These are phyloP conservation scores for Metarhizium sp. DNA, from an alignment of 2,329 filamentous ascomycete genomes.

Conservation along the genomic window DNA sequence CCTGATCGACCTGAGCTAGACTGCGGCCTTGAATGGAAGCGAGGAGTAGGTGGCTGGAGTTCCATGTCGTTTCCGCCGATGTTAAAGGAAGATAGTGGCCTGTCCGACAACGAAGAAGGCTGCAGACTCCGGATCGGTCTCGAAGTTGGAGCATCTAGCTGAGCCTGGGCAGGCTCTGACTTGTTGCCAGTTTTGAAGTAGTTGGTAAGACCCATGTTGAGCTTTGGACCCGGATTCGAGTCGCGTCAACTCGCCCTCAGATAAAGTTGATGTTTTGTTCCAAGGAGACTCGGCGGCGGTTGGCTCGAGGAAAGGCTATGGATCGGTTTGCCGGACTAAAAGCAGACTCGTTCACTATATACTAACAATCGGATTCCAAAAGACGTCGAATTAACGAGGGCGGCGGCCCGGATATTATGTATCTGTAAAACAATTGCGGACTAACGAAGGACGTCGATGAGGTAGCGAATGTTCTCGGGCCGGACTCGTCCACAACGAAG, in stretches of 20 bases:
- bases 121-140: slow-evolving; percentile 13
- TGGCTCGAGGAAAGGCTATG: neutral
- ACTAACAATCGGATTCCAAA: neutral
- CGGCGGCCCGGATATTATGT: neutral
- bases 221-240: neutral
- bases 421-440: neutral
- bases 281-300: neutral
- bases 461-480: neutral
- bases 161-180: slow-evolving; percentile 8
- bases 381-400: neutral
- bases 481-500: neutral
- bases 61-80: slow-evolving; percentile 33
- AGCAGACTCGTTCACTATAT: neutral
- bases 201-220: slow-evolving; percentile 48
- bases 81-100: slow-evolving; percentile 18
- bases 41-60: slow-evolving; percentile 38
- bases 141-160: slow-evolving; percentile 10
- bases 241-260: neutral
- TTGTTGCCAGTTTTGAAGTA: slow-evolving; percentile 47
- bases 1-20: slow-evolving; percentile 34
- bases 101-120: slow-evolving; percentile 25
- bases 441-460: neutral
- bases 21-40: slow-evolving; percentile 18
- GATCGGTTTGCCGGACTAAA: neutral
- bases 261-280: neutral